Conservation (phyloP, 2,329 filamentous ascomycete genomes). For the Pseudogymnoascus sp. region DNA sequence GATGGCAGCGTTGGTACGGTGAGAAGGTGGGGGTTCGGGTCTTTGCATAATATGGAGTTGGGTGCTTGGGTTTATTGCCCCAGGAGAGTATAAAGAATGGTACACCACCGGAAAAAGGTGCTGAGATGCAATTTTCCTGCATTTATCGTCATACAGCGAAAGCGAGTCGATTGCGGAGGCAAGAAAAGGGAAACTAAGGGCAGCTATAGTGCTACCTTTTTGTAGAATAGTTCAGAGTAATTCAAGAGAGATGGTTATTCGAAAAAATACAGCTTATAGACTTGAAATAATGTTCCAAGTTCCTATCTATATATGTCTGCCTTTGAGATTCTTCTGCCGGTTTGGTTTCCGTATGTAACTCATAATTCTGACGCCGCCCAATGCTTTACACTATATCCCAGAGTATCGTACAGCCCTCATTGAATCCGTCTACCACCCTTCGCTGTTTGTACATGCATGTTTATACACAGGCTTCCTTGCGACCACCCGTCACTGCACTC, state of each 20-base stretch:
- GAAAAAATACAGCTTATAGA: neutral
- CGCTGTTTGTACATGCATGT: slow-evolving; percentile 2
- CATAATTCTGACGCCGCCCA: neutral
- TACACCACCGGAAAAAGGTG: slow-evolving; percentile 6
- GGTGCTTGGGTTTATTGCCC: slow-evolving; percentile 10
- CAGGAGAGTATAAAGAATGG: slow-evolving; percentile 11
- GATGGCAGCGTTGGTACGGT: slow-evolving; percentile 5
- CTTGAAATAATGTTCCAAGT: neutral
- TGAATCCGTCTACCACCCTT: neutral
- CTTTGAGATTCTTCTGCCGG: slow-evolving; percentile 4
- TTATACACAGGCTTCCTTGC: slow-evolving; percentile 6
- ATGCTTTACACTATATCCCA: slow-evolving; percentile 3
- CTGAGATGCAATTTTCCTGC: slow-evolving; percentile 11
- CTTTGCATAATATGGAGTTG: slow-evolving; percentile 12
- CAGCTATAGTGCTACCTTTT: slow-evolving; percentile 1
- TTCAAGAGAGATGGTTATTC: neutral
- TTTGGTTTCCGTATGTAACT: neutral
- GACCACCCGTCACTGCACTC: slow-evolving; percentile 3
- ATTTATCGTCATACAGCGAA: slow-evolving; percentile 10
- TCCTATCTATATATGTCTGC: neutral
- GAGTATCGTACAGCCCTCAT: neutral
- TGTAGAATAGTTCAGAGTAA: slow-evolving; percentile 4
- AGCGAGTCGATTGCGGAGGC: slow-evolving; percentile 1
- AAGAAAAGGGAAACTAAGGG: neutral
- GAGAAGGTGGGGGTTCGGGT: slow-evolving; percentile 8